Conservation (phyloP, 1,284 basidiomycete species). For the Heliocybe sulcata region DNA sequence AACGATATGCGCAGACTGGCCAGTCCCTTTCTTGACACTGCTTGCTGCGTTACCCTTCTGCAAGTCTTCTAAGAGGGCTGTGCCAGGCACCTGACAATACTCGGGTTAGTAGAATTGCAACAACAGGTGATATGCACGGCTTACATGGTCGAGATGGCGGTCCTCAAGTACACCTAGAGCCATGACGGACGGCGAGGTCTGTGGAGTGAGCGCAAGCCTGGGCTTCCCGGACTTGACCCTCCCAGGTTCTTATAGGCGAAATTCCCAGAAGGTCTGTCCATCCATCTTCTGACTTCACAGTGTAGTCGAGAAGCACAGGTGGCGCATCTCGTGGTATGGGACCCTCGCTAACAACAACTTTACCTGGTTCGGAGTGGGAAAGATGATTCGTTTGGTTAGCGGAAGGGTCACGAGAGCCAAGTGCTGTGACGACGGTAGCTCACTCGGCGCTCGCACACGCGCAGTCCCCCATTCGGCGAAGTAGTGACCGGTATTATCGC, state of each 20-base stretch:
- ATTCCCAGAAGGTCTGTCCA: not conserved
- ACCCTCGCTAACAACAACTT: too few species aligned
- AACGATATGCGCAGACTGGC: conserved; percentile 3
- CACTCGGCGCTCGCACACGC: too few species aligned
- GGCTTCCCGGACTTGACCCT: not conserved
- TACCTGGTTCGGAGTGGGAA: too few species aligned
- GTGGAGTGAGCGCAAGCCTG: not conserved
- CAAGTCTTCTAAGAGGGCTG: conserved; percentile 5
- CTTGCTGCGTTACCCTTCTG: not conserved
- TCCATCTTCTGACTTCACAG: not conserved
- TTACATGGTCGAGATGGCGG: conserved; percentile 6
- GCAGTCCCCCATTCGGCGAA: too few species aligned
- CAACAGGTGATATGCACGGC: not conserved
- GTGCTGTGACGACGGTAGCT: too few species aligned
- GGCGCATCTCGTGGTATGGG: not conserved
- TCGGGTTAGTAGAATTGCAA: not conserved
- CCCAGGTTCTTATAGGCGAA: not conserved
- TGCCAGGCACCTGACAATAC: conserved; percentile 6
- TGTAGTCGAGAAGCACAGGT: not conserved
- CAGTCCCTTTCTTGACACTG: not conserved
- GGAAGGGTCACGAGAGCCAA: too few species aligned
- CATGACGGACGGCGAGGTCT: conserved; percentile 3
- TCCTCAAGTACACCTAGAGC: conserved; percentile 7
- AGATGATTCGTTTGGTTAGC: too few species aligned
- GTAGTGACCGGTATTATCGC: too few species aligned